phyloP scores from a whole-genome alignment of 164 flowering plant species.

The Magnolia sinica region DNA sequence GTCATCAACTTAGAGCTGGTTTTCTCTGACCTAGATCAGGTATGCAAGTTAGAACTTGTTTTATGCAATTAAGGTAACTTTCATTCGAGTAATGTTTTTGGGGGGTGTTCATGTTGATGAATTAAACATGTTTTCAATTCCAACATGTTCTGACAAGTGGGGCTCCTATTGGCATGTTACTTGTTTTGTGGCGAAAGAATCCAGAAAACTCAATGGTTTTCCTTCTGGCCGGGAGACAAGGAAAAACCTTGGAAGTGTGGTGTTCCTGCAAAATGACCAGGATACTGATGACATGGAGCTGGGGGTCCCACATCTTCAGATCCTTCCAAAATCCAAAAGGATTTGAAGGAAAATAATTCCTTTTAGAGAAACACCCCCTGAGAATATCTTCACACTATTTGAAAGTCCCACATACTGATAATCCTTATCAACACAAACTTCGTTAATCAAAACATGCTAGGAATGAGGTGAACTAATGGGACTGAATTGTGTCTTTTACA shows the following conservation, averaged over 20 bases:
- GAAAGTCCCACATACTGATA: not conserved
- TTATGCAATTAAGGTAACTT: not conserved
- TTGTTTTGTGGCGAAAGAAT: not conserved
- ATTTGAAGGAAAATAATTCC: not conserved
- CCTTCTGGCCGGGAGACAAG: not conserved
- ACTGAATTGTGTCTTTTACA: constrained; percentile 34
- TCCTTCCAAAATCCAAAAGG: not conserved
- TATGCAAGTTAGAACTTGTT: constrained; percentile 25
- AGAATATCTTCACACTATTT: not conserved
- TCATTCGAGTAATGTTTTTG: not conserved
- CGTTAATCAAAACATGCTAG: not conserved
- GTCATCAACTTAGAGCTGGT: constrained; percentile 90
- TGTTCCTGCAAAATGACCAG: not conserved
- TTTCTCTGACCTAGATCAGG: constrained; percentile 97
- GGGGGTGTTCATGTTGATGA: not conserved
- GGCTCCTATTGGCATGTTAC: not conserved
- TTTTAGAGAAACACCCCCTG: not conserved
- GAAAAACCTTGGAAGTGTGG: not conserved
- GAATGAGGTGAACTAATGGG: constrained; percentile 25
- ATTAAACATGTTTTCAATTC: not conserved
- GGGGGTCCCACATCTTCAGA: not conserved
- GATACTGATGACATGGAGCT: not conserved
- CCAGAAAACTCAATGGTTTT: not conserved
- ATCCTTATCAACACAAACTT: not conserved
- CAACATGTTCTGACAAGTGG: not conserved